phyloP scores from a whole-genome alignment of 352 stramenopile genomes.

The Phytophthora rubi region DNA sequence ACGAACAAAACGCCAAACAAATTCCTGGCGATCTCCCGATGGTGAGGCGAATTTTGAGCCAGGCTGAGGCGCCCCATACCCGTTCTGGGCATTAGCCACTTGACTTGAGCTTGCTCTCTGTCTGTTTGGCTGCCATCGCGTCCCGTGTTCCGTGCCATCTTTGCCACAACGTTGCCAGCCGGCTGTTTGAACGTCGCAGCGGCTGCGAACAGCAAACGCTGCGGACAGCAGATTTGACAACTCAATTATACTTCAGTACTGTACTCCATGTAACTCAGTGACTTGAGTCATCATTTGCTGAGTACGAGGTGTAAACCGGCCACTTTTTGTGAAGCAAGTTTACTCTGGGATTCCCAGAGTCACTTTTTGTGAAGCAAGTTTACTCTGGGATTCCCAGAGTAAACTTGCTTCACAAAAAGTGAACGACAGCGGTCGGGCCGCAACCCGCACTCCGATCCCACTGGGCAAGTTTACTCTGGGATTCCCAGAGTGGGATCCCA shows the following conservation, averaged over 20 bases:
- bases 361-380: no score
- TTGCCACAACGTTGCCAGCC: background rate
- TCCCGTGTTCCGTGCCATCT: background rate
- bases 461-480: no score
- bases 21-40: background rate
- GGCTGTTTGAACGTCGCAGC: background rate
- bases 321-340: background rate
- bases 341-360: no score
- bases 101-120: background rate
- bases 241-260: background rate
- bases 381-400: no score
- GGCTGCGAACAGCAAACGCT: background rate
- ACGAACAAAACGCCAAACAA: background rate
- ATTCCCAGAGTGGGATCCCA: no score
- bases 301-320: no score
- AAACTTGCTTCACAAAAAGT: no score
- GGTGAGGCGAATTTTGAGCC: background rate
- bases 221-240: background rate
- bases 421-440: no score
- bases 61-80: background rate
- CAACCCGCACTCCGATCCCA: no score
- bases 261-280: no score
- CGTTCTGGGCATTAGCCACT: background rate
- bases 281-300: background rate
- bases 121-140: background rate